Percentiles rank a stretch among this genome's conserved stretches.
These are phyloP conservation scores for Trypanosoma rangeli DNA, from an alignment of 208 protist genomes.

Conservation along the genomic window DNA sequence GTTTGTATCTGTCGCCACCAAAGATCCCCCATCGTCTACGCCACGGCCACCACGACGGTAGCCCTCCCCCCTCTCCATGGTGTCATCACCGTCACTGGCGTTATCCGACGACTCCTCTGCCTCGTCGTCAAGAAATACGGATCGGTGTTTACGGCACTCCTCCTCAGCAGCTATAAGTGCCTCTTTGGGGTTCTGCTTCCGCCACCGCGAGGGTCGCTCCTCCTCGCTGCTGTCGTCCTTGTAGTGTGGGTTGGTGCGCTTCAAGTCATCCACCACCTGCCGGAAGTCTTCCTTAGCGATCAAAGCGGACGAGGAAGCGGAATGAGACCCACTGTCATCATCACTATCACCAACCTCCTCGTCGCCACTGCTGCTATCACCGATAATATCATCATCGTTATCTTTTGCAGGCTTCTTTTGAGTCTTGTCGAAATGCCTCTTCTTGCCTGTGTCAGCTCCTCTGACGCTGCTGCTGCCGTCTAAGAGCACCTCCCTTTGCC, in stretches of 20 bases:
- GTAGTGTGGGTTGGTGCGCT: conserved; percentile 44
- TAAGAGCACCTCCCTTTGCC: neutral
- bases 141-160: conserved; percentile 23
- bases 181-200: conserved; percentile 35
- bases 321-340: no score
- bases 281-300: conserved; percentile 46
- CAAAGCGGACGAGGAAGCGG: conserved; percentile 4
- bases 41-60: neutral
- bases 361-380: conserved; percentile 1
- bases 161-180: conserved; percentile 41
- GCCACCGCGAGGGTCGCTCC: conserved; percentile 67
- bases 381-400: neutral
- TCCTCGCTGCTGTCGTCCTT: conserved; percentile 36
- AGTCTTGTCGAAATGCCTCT: neutral
- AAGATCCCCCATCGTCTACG: conserved; percentile 11
- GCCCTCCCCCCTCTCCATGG: conserved; percentile 15
- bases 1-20: neutral
- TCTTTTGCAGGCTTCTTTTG: neutral
- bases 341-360: neutral
- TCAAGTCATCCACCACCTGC: conserved; percentile 60
- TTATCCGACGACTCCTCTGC: conserved; percentile 39
- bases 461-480: neutral
- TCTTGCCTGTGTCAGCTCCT: neutral
- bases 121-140: conserved; percentile 81
- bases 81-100: conserved; percentile 18